Evolutionary conservation across 192 early-diverging fungal genomes (phyloP).

Genomic region (Gryganskiella cystojenkinii): DNA sequence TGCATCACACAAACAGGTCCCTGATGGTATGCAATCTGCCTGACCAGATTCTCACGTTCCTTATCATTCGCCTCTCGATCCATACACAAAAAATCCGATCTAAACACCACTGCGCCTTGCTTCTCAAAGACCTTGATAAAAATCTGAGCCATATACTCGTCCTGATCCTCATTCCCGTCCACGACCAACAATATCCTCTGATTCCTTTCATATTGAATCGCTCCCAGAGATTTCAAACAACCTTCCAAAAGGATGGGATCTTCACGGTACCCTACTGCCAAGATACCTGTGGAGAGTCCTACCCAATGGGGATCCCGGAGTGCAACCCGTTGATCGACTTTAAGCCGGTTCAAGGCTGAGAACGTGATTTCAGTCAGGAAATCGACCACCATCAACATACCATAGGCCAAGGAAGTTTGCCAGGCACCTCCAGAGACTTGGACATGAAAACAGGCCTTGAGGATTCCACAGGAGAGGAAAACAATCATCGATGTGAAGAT

Average conservation of each 20-base stretch:
- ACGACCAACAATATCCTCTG: not conserved
- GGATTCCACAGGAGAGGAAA: not conserved
- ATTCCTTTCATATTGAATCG: not conserved
- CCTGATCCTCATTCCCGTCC: not conserved
- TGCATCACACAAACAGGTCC: constrained; percentile 46
- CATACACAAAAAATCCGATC: constrained; percentile 1
- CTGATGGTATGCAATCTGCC: constrained; percentile 7
- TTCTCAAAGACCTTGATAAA: constrained; percentile 5
- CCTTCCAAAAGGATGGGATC: constrained; percentile 1
- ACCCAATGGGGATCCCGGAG: constrained; percentile 2
- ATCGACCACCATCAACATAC: constrained; percentile 3
- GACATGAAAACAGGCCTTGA: constrained; percentile 4
- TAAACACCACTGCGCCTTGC: not conserved
- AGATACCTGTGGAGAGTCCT: not conserved
- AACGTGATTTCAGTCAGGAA: not conserved
- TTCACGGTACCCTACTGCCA: constrained; percentile 8
- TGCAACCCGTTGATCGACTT: not conserved
- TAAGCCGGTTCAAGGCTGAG: not conserved
- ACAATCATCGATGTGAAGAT: not conserved
- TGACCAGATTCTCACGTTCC: not conserved
- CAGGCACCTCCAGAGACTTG: constrained; percentile 3
- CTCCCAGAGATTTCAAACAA: not conserved
- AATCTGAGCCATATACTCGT: constrained; percentile 11
- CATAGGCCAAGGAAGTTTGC: not conserved
- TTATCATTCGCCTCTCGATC: not conserved